Evolutionary conservation across 2,329 filamentous ascomycete genomes (phyloP).

Genomic region (Ophiostoma populinum): DNA sequence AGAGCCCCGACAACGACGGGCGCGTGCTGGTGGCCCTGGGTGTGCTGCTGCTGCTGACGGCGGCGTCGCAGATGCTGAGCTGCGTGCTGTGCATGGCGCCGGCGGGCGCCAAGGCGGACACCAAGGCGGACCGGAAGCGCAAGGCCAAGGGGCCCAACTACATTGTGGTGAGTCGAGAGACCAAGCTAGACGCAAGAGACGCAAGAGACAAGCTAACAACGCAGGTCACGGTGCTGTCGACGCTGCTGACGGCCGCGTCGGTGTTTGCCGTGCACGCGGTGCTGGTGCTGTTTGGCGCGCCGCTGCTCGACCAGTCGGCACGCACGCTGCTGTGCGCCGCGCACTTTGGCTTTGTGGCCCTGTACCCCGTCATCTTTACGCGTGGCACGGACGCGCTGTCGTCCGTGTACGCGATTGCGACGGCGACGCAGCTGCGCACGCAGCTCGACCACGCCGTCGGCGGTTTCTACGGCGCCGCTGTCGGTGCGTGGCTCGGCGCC

Average conservation of each 20-base stretch:
- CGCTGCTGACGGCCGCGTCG: constrained; percentile 49
- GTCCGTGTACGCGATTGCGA: too few species aligned
- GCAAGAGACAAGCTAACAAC: too few species aligned
- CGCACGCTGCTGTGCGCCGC: constrained; percentile 68
- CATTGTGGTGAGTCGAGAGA: constrained; percentile 28
- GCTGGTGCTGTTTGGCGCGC: constrained; percentile 81
- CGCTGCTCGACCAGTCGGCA: constrained; percentile 60
- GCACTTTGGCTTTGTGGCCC: constrained; percentile 63
- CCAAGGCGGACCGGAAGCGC: constrained; percentile 32
- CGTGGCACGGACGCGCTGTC: constrained; percentile 74
- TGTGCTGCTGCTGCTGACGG: constrained; percentile 16
- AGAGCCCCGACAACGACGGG: constrained; percentile 3
- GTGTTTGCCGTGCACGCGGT: constrained; percentile 44
- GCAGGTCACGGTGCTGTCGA: constrained; percentile 24
- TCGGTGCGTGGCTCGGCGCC: constrained; percentile 85
- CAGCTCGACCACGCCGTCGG: constrained; percentile 73
- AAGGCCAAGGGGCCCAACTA: constrained; percentile 26
- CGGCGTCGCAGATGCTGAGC: too few species aligned
- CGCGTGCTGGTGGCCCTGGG: constrained; percentile 14
- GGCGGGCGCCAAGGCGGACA: constrained; percentile 27
- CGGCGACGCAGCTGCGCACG: constrained; percentile 32
- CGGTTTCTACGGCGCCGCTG: constrained; percentile 54
- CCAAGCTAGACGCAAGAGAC: too few species aligned
- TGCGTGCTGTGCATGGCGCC: too few species aligned
- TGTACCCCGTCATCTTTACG: constrained; percentile 69